phyloP scores from a whole-genome alignment of 1,284 basidiomycete species.

The Sporisorium exsertum region DNA sequence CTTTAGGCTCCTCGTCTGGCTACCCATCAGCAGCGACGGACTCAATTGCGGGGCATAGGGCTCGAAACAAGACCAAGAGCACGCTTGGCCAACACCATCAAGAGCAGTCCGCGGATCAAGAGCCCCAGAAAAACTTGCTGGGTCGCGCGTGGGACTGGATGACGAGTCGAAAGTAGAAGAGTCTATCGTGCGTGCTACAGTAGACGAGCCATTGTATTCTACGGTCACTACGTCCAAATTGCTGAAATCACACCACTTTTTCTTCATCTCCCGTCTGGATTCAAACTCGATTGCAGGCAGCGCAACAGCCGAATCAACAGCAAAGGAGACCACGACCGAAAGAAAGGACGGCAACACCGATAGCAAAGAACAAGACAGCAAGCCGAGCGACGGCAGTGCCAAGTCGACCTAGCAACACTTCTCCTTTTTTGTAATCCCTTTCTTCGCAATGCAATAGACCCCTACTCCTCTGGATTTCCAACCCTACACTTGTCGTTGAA shows the following conservation, averaged over 20 bases:
- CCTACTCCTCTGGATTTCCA: background rate
- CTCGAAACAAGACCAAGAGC: background rate
- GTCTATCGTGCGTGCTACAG: background rate
- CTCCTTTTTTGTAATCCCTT: background rate
- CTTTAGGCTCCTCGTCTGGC: background rate
- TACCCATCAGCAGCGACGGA: slow-evolving; percentile 4
- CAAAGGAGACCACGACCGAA: slow-evolving; percentile 8
- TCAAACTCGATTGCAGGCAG: slow-evolving; percentile 1
- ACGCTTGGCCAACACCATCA: background rate
- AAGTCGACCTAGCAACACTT: slow-evolving; percentile 5
- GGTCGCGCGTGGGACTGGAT: slow-evolving; percentile 45
- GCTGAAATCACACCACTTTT: slow-evolving; percentile 42
- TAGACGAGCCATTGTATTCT: slow-evolving; percentile 15
- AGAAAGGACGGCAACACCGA: slow-evolving; percentile 1
- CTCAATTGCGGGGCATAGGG: background rate
- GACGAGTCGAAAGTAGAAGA: slow-evolving; percentile 22
- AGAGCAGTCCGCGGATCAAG: background rate
- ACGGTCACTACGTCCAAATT: slow-evolving; percentile 10
- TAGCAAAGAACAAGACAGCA: background rate
- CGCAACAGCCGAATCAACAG: slow-evolving; percentile 3
- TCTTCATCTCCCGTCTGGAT: background rate
- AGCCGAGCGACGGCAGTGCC: slow-evolving; percentile 12
- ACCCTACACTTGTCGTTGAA: background rate
- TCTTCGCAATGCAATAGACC: slow-evolving; percentile 22
- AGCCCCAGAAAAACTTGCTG: slow-evolving; percentile 22